Percentiles rank a stretch among this genome's conserved stretches.
Evolutionary conservation across 495 filamentous ascomycete genomes (phyloP).

Genomic region (Lasiosphaeria ovina): DNA sequence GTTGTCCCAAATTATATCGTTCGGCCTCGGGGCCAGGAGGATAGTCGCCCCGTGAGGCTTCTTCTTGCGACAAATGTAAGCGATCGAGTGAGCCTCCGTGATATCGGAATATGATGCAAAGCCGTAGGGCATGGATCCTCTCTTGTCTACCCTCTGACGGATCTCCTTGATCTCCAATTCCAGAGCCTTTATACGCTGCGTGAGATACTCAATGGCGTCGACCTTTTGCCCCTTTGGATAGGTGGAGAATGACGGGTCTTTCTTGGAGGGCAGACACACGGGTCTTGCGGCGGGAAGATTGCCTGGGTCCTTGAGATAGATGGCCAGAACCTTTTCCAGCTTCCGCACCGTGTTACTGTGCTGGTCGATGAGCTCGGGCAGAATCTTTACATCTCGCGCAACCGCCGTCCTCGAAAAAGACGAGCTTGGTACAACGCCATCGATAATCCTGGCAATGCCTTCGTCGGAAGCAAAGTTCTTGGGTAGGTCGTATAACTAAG

Average conservation of each 20-base stretch:
- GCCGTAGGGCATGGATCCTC: slow-evolving; percentile 84
- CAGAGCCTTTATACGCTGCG: slow-evolving; percentile 75
- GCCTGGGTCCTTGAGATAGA: slow-evolving; percentile 84
- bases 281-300: slow-evolving; percentile 77
- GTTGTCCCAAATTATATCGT: slow-evolving; percentile 96
- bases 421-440: slow-evolving; percentile 68
- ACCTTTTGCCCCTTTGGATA: slow-evolving; percentile 69
- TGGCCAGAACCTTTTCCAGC: slow-evolving; percentile 79
- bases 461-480: slow-evolving; percentile 71
- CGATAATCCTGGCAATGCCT: slow-evolving; percentile 77
- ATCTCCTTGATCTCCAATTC: slow-evolving; percentile 83
- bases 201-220: slow-evolving; percentile 93
- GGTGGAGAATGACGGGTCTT: slow-evolving; percentile 56
- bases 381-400: slow-evolving; percentile 84
- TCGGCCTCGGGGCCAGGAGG: slow-evolving; percentile 76
- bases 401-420: slow-evolving; percentile 77
- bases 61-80: slow-evolving; percentile 75
- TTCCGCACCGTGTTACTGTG: slow-evolving; percentile 78
- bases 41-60: slow-evolving; percentile 78
- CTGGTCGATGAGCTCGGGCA: slow-evolving; percentile 79
- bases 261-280: slow-evolving; percentile 71
- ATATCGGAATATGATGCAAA: slow-evolving; percentile 93
- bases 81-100: slow-evolving; percentile 81
- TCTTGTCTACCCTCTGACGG: slow-evolving; percentile 75
- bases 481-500: slow-evolving; percentile 81